These are phyloP conservation scores for Coemansia sp. DNA, from an alignment of 192 early-diverging fungal genomes.

Conservation along the genomic window DNA sequence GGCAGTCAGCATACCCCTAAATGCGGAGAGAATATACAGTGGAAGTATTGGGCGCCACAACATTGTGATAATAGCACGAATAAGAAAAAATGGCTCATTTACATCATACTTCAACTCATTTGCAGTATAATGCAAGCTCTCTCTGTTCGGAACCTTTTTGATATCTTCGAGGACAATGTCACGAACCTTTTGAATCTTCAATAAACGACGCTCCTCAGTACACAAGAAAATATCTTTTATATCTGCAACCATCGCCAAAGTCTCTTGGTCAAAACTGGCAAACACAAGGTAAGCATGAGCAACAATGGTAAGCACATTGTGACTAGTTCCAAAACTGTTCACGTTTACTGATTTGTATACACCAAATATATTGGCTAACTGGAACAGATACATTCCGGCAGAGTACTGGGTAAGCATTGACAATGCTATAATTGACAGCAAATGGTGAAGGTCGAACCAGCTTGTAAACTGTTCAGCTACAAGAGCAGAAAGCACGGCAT, in stretches of 20 bases:
- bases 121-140: neutral
- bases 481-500: constrained; percentile 4
- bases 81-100: neutral
- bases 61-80: constrained; percentile 34
- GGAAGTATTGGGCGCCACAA: constrained; percentile 40
- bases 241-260: neutral
- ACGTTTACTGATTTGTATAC: constrained; percentile 14
- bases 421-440: constrained; percentile 5
- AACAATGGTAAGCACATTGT: neutral
- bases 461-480: neutral
- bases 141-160: neutral
- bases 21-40: neutral
- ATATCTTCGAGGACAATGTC: neutral
- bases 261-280: neutral
- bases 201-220: neutral
- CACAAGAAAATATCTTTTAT: neutral
- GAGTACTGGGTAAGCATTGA: constrained; percentile 3
- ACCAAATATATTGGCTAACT: constrained; percentile 13
- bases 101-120: neutral
- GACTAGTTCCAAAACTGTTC: neutral
- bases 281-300: neutral
- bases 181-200: neutral
- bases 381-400: constrained; percentile 8
- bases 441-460: neutral
- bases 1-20: neutral